Conservation (phyloP, 1,284 basidiomycete species). For the Athelia sp. region DNA sequence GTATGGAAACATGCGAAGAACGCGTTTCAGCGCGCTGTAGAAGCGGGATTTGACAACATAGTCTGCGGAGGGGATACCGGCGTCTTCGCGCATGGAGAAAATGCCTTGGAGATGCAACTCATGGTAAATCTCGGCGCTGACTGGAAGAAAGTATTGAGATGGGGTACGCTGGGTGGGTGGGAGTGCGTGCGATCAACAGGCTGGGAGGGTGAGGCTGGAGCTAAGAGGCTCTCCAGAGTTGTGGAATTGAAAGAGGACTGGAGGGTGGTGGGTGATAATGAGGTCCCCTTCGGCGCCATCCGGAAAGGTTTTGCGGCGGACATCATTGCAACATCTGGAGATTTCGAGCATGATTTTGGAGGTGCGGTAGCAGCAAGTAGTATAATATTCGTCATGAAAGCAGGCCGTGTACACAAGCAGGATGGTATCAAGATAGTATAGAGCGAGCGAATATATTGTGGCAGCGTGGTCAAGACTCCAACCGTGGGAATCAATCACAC, state of each 20-base stretch:
- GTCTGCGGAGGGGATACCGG: slow-evolving; percentile 65
- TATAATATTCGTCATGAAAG: slow-evolving; percentile 57
- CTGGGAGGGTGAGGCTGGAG: slow-evolving; percentile 42
- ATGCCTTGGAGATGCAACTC: slow-evolving; percentile 55
- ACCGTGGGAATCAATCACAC: not conserved
- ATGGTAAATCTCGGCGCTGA: slow-evolving; percentile 55
- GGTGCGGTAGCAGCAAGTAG: slow-evolving; percentile 36
- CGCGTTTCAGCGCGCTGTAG: slow-evolving; percentile 43
- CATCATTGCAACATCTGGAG: slow-evolving; percentile 45
- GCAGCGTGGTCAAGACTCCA: no score
- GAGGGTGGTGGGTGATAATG: slow-evolving; percentile 41
- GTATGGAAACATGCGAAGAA: slow-evolving; percentile 34
- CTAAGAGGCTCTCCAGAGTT: slow-evolving; percentile 24
- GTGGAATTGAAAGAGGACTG: slow-evolving; percentile 23
- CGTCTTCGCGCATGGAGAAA: slow-evolving; percentile 56
- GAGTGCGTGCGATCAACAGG: slow-evolving; percentile 43
- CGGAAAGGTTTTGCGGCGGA: slow-evolving; percentile 54
- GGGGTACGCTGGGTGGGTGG: slow-evolving; percentile 60
- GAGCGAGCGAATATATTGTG: no score
- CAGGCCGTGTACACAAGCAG: slow-evolving; percentile 44
- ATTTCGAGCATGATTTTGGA: slow-evolving; percentile 46
- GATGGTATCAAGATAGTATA: slow-evolving; percentile 22
- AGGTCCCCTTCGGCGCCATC: slow-evolving; percentile 51
- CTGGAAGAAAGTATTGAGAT: slow-evolving; percentile 48
- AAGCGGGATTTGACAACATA: slow-evolving; percentile 37